Evolutionary conservation across 495 filamentous ascomycete species (phyloP).

Genomic region (Aspergillus nanangensis): DNA sequence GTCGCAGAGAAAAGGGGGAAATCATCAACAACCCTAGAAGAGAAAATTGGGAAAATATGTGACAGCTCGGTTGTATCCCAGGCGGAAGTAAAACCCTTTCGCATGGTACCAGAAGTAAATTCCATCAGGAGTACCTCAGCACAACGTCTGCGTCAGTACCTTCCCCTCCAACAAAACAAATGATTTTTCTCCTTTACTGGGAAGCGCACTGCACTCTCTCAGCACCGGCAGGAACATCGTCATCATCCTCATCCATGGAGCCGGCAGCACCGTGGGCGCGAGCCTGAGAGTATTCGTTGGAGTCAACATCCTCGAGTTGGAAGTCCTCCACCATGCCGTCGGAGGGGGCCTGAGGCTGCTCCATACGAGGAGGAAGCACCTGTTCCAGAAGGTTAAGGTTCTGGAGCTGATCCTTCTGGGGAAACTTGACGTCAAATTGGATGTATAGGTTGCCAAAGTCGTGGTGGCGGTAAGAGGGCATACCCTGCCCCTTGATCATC

Average conservation of each 20-base stretch:
- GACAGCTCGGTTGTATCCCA: slow-evolving; percentile 5
- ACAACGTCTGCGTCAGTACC: slow-evolving; percentile 13
- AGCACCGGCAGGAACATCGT: slow-evolving; percentile 69
- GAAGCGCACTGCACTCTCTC: slow-evolving; percentile 97
- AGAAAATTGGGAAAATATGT: neutral
- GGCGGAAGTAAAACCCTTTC: slow-evolving; percentile 22
- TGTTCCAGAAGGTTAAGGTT: slow-evolving; percentile 63
- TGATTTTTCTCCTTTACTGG: slow-evolving; percentile 85
- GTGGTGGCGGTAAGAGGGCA: slow-evolving; percentile 96
- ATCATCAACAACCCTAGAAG: slow-evolving; percentile 7
- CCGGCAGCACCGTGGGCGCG: slow-evolving; percentile 65
- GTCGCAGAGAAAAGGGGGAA: slow-evolving; percentile 32
- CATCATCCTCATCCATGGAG: slow-evolving; percentile 81
- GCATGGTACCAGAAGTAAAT: slow-evolving; percentile 41
- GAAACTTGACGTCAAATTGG: slow-evolving; percentile 97
- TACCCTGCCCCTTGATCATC: slow-evolving; percentile 94
- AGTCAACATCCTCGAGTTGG: slow-evolving; percentile 76
- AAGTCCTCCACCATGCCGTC: slow-evolving; percentile 92
- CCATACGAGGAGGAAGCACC: slow-evolving; percentile 69
- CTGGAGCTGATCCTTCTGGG: slow-evolving; percentile 51
- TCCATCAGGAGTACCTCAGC: slow-evolving; percentile 30
- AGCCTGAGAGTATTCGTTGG: slow-evolving; percentile 57
- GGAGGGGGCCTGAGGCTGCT: slow-evolving; percentile 56
- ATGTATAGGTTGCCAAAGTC: slow-evolving; percentile 96
- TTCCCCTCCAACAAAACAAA: neutral